Percentiles rank a stretch among this genome's conserved stretches.
Conservation (phyloP, 257 asterid genomes). For the Nicotiana tomentosiformis region DNA sequence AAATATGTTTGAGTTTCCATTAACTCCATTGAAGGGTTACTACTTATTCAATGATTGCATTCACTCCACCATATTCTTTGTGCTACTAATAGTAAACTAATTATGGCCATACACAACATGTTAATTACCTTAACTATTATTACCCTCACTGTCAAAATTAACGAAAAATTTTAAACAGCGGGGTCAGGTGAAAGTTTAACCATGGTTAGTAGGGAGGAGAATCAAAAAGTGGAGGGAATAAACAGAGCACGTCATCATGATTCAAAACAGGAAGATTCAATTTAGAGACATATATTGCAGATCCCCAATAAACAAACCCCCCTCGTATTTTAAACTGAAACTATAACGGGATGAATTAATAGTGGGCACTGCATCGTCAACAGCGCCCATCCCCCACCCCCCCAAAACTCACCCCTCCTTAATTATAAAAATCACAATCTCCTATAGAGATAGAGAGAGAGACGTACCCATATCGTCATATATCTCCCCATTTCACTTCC, state of each 20-base stretch:
- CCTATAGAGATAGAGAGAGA: conserved; percentile 19
- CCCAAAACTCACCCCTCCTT: background rate
- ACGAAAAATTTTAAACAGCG: no score
- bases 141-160: no score
- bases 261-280: background rate
- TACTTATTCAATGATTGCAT: no score
- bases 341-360: background rate
- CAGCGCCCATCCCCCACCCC: no score
- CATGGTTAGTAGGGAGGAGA: background rate
- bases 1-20: no score
- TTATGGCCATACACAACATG: no score
- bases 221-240: conserved; percentile 5
- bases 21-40: no score
- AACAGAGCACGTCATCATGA: conserved; percentile 4
- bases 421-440: background rate
- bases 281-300: conserved; percentile 14
- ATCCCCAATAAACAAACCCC: conserved; percentile 38
- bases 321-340: conserved; percentile 23
- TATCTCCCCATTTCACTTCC: conserved; percentile 23
- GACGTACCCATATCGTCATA: conserved; percentile 36
- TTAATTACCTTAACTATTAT: no score
- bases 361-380: conserved; percentile 13
- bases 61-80: no score
- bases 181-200: background rate
- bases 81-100: no score